A percentile compares a stretch with the other conserved stretches of the same genome.
phyloP scores from a whole-genome alignment of 495 filamentous ascomycete species.

The Patellaria atrata region DNA sequence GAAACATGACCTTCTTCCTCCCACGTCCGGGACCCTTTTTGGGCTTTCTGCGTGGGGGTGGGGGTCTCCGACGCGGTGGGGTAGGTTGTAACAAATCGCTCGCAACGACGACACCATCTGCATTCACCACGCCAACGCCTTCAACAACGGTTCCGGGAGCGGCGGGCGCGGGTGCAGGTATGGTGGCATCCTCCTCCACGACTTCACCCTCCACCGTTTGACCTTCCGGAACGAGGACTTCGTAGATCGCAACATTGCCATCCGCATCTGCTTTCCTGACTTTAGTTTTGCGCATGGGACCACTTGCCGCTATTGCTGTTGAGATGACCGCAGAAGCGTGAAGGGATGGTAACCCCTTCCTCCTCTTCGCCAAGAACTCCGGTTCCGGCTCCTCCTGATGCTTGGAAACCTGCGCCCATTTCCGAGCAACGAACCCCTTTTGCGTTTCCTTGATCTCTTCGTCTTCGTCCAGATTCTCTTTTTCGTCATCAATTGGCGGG shows the following conservation, averaged over 20 bases:
- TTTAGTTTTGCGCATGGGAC: conserved; percentile 55
- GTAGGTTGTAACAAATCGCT: conserved; percentile 32
- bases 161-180: conserved; percentile 28
- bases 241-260: conserved; percentile 67
- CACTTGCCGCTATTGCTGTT: conserved; percentile 30
- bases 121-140: conserved; percentile 46
- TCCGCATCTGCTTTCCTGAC: conserved; percentile 62
- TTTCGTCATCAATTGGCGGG: conserved; percentile 31
- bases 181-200: conserved; percentile 38
- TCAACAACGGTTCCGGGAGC: conserved; percentile 46
- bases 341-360: conserved; percentile 52
- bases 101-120: conserved; percentile 46
- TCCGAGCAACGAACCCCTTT: conserved; percentile 51
- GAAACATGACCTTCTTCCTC: conserved; percentile 28
- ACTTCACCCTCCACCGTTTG: conserved; percentile 72
- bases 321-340: conserved; percentile 30
- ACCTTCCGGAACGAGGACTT: conserved; percentile 66
- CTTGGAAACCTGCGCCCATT: conserved; percentile 67
- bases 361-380: conserved; percentile 76
- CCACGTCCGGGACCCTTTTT: conserved; percentile 25
- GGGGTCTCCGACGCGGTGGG: conserved; percentile 44
- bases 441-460: conserved; percentile 33
- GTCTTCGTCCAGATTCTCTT: conserved; percentile 35
- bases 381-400: conserved; percentile 59
- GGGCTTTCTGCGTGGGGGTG: conserved; percentile 40